Conservation (phyloP, 2,329 filamentous ascomycete species). For the Beauveria brongniartii region DNA sequence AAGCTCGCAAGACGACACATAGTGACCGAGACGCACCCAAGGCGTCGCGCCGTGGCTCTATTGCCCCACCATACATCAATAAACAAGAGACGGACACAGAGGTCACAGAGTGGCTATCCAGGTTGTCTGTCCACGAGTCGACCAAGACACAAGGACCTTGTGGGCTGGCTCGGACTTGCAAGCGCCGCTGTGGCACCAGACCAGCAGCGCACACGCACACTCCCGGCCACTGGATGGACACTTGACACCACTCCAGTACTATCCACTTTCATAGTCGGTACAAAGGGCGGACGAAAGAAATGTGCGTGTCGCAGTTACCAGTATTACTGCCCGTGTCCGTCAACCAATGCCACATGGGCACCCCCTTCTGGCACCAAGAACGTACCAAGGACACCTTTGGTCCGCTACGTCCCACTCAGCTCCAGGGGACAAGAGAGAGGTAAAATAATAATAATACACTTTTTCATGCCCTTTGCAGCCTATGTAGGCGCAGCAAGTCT, state of each 20-base stretch:
- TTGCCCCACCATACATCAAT: neutral
- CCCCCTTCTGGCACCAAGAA: slow-evolving; percentile 5
- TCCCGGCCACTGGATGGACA: neutral
- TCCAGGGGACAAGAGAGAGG: neutral
- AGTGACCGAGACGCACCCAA: neutral
- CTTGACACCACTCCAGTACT: neutral
- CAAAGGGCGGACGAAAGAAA: neutral
- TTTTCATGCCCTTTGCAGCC: slow-evolving; percentile 8
- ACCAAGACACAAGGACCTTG: slow-evolving; percentile 6
- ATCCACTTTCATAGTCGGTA: slow-evolving; percentile 3
- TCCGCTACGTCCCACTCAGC: slow-evolving; percentile 6
- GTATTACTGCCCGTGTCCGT: neutral
- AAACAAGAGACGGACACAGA: slow-evolving; percentile 5
- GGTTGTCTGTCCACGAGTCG: neutral
- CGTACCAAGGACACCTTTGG: slow-evolving; percentile 6
- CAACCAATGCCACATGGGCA: neutral
- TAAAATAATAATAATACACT: neutral
- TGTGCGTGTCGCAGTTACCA: neutral
- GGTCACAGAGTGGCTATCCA: slow-evolving; percentile 6
- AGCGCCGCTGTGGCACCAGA: neutral
- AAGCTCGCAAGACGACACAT: slow-evolving; percentile 5
- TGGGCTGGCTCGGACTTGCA: slow-evolving; percentile 6
- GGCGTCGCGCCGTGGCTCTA: neutral
- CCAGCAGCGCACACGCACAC: neutral
- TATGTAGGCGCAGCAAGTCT: slow-evolving; percentile 7